Base-by-base conservation (phyloP, 495 filamentous ascomycete genomes). In the Hypoxylon intermedium region DNA sequence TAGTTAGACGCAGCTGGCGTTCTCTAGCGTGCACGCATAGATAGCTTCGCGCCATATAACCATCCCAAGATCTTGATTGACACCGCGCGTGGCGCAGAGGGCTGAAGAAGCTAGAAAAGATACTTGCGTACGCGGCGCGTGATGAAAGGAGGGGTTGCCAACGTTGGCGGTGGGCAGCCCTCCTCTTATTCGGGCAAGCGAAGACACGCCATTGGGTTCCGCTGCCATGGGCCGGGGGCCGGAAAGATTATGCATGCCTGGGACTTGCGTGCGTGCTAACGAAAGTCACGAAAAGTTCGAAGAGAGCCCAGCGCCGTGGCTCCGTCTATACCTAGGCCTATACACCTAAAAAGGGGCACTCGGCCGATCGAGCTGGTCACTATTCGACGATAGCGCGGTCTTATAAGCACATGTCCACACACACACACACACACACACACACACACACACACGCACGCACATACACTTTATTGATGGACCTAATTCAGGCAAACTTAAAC, bases 141-240 rank as follows among this genome's bases (percentile, higher is more conserved):
- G 47, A 43, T 18, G 31, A 52, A 46, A 50, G 50, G 61, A 60
- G 61, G 55, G 55, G 61, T 51, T 30, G 26, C n/a, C 37, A 59
- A 45, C 54, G 37, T n/a, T 59, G 54, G 49, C 40, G 37, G 44
- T 54, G 54, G 43, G 49, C 36, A n/a, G 28, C 52, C 41, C 15
- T 51, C 36, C 48, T 48, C 60, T 57, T 55, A 57, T 65, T 60
- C 52, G 50, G 56, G 40, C 44, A 65, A 65, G 62, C 62, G 62
- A 65, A 48, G 40, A 12, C 56, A 60, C 40, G 34, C 62, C 41
- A 65, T 65, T 65, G 62, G 62, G 62, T 65, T 60, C 62, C 62
- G 57, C 41, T 40, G 45, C 56, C 62, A 42, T 65, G 62, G 62
- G 62, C 55, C 51, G 50, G 61, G 56, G 50, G 53, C 62, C 62